Percentiles rank a stretch among this genome's conserved stretches.
Conservation (phyloP, 2,329 filamentous ascomycete species). For the Calonectria hawksworthii region DNA sequence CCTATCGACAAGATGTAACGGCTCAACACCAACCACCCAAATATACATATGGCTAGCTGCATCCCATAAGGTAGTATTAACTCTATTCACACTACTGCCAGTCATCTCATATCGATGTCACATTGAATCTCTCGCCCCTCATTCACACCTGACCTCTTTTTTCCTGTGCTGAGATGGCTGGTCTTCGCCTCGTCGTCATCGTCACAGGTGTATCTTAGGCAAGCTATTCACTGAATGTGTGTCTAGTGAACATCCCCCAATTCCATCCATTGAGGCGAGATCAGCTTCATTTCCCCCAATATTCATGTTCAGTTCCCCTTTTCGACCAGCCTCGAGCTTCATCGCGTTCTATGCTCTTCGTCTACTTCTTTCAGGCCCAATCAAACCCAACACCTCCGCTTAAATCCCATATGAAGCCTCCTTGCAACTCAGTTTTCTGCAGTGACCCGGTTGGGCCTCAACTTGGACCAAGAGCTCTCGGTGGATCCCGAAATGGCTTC, state of each 20-base stretch:
- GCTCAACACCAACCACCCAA: not conserved
- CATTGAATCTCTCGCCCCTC: not conserved
- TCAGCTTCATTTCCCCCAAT: not conserved
- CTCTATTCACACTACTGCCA: not conserved
- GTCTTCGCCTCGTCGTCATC: not conserved
- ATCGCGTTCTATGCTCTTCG: not conserved
- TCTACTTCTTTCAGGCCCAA: not conserved
- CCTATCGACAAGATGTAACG: not conserved
- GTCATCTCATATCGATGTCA: not conserved
- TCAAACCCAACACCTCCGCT: not conserved
- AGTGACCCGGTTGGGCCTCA: not conserved
- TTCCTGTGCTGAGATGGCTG: not conserved
- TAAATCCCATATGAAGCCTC: not conserved
- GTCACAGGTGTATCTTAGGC: not conserved
- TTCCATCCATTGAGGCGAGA: no score
- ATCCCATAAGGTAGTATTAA: not conserved
- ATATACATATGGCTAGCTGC: not conserved
- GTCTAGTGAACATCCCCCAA: not conserved
- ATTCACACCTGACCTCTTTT: not conserved
- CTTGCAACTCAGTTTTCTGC: not conserved
- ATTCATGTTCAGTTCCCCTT: no score
- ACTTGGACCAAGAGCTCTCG: not conserved
- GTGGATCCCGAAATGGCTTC: conserved; percentile 2
- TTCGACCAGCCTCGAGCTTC: not conserved
- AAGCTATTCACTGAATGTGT: not conserved